Conservation (phyloP, 1,284 basidiomycete genomes). For the Pyrrhoderma noxium region DNA sequence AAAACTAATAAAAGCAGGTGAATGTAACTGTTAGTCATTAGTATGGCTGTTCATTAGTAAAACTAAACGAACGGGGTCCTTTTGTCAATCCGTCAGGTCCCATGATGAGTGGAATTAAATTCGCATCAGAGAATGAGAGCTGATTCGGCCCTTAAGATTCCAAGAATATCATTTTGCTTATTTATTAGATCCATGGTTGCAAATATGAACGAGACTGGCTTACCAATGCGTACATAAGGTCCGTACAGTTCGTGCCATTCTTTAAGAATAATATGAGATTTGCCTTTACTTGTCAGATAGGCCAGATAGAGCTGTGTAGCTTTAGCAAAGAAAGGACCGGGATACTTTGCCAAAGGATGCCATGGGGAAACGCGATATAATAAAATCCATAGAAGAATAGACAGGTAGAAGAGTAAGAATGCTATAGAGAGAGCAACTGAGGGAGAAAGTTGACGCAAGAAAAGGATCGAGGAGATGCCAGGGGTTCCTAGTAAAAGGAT, state of each 20-base stretch:
- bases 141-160: slow-evolving; percentile 29
- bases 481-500: background rate
- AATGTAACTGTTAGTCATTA: too few species aligned
- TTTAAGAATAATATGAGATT: slow-evolving; percentile 16
- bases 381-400: slow-evolving; percentile 1
- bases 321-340: slow-evolving; percentile 21
- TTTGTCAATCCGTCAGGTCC: slow-evolving; percentile 22
- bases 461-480: background rate
- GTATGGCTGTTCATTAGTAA: too few species aligned
- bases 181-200: too few species aligned
- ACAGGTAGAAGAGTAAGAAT: slow-evolving; percentile 7
- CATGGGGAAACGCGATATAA: slow-evolving; percentile 23
- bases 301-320: slow-evolving; percentile 17
- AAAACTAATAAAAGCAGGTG: background rate
- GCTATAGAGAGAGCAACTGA: background rate
- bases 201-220: too few species aligned
- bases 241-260: slow-evolving; percentile 19
- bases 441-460: too few species aligned
- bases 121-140: slow-evolving; percentile 26
- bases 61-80: slow-evolving; percentile 9
- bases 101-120: slow-evolving; percentile 25
- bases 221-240: slow-evolving; percentile 19
- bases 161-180: too few species aligned
- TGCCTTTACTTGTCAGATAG: slow-evolving; percentile 11
- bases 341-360: slow-evolving; percentile 23